Evolutionary conservation across 139 green algal species (phyloP), one percentile per base, ranked within the genome.

Genomic region (Edaphochlamys debaryana): DNA sequence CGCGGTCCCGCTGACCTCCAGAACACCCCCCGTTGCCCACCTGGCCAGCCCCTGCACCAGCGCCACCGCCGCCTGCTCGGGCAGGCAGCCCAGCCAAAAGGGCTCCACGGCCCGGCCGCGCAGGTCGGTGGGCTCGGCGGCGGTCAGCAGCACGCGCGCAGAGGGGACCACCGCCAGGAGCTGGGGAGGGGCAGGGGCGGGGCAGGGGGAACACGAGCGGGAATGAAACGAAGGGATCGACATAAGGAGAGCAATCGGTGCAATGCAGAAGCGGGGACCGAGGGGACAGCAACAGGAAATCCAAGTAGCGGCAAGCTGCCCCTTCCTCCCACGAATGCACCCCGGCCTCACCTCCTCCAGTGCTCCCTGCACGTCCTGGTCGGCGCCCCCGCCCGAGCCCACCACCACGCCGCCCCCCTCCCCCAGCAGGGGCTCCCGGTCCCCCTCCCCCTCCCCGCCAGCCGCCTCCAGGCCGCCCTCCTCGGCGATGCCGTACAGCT

Each of bases 131-230:
- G 75, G 75, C 40, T 45, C 30, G 5, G 75, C 38, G 60, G 27
- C n/a, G 29, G 75, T 82, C 22, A 82, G 60, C 60, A 82, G 75
- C 60, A 72, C 60, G 30, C 41, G 60, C 13, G 60, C 75, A 15
- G 40, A 36, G 60, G 75, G 75, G 36, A 64, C 75, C 60, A 72
- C 75, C 17, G 58, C 5, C 60, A 82, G 75, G 19, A 82, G 40
- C 75, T 82, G 75, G 42, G 69, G 69, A 13, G 27, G 69, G n/a
- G 42, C 41, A 11, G 41, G 41, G 41, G 23, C 41, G 41, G 13
- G 68, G 37, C 37, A 38, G 69, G 23, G 25, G 13, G 68, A 42
- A 42, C 29, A 15, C 29, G 45, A 42, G 60, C 23, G n/a, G 60
- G 22, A 67, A 60, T n/a, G n/a, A n/a, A n/a, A n/a, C n/a, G n/a